A percentile compares a stretch with the other conserved stretches of the same genome.
Evolutionary conservation across 176 grass and related monocot genomes (phyloP).

Genomic region (Eremochloa ophiuroides): DNA sequence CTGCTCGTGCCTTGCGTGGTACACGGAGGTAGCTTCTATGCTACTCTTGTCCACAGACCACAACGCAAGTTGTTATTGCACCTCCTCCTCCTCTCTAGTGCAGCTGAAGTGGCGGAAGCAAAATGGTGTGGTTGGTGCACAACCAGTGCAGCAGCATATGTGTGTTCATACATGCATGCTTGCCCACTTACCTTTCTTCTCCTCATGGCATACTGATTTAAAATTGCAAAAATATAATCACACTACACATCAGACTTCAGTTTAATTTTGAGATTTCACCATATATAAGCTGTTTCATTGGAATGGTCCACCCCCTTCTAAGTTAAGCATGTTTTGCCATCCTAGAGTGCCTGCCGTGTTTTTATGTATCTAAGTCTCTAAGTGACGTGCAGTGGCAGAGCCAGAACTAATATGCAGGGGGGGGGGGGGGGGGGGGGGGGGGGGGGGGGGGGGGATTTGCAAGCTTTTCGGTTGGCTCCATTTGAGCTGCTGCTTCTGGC

Average conservation of each 20-base stretch:
- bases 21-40: neutral
- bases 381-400: too few relatives aligned
- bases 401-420: too few relatives aligned
- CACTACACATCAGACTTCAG: neutral
- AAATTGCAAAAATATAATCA: neutral
- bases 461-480: too few relatives aligned
- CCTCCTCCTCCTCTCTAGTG: too few relatives aligned
- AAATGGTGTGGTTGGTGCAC: neutral
- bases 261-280: neutral
- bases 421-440: too few relatives aligned
- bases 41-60: neutral
- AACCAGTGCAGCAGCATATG: neutral
- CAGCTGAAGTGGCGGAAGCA: neutral
- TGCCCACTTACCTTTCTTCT: neutral
- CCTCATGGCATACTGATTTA: neutral
- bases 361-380: neutral
- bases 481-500: too few relatives aligned
- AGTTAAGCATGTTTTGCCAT: neutral
- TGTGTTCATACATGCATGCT: neutral
- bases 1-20: neutral
- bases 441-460: too few relatives aligned
- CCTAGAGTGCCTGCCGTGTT: neutral
- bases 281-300: neutral
- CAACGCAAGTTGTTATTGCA: too few relatives aligned
- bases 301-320: neutral